These are phyloP conservation scores for Hymenoscyphus salicellus DNA, from an alignment of 2,329 filamentous ascomycete species.

Conservation along the genomic window DNA sequence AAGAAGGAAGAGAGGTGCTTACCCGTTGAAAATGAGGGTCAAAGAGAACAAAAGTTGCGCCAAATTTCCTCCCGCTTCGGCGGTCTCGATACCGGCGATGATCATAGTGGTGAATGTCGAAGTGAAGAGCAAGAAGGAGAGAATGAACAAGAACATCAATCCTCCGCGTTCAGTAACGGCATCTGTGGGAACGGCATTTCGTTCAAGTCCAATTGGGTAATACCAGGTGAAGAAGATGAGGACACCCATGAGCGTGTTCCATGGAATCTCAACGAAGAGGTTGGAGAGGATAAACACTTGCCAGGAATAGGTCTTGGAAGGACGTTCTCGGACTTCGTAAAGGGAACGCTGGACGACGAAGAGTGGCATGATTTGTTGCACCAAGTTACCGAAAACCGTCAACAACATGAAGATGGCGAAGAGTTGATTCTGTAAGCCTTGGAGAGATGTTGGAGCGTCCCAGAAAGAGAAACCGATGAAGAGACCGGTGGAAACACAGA, in stretches of 20 bases:
- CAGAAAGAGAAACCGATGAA: constrained; percentile 73
- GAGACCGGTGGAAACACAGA: constrained; percentile 34
- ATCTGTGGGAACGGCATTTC: constrained; percentile 62
- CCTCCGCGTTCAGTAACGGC: constrained; percentile 66
- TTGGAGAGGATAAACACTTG: constrained; percentile 65
- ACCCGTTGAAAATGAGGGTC: constrained; percentile 65
- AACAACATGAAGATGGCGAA: constrained; percentile 77
- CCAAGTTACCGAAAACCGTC: constrained; percentile 69
- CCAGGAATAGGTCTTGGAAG: constrained; percentile 76
- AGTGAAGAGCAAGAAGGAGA: constrained; percentile 74
- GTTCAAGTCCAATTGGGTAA: constrained; percentile 76
- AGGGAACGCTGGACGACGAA: constrained; percentile 53
- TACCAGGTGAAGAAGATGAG: constrained; percentile 81
- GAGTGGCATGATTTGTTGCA: constrained; percentile 73
- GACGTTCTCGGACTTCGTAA: constrained; percentile 69
- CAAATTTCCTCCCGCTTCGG: constrained; percentile 72
- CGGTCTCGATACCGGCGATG: constrained; percentile 71
- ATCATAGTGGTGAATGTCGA: constrained; percentile 78
- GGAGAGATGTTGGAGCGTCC: constrained; percentile 53
- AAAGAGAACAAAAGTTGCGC: constrained; percentile 73
- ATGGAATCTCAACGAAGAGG: constrained; percentile 80
- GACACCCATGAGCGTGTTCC: constrained; percentile 70
- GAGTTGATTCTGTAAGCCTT: constrained; percentile 67
- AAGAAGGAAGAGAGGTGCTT: constrained; percentile 9
- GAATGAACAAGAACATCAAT: constrained; percentile 75